Base-by-base conservation (phyloP, 495 filamentous ascomycete genomes). In the Neurospora terricola region DNA sequence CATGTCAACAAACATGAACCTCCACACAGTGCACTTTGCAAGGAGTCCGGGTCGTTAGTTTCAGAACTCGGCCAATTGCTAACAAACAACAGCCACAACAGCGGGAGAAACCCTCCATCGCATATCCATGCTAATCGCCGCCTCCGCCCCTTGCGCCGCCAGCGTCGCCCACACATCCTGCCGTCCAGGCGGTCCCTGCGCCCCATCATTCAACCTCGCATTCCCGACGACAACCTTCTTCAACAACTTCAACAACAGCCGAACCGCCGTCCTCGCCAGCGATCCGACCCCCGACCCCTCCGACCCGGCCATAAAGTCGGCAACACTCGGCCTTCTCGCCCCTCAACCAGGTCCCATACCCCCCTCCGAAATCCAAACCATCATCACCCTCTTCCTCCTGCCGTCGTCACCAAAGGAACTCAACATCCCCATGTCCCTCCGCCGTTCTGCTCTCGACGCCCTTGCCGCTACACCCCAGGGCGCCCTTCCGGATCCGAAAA, bases 331-430 rank as follows among this genome's bases (percentile, higher is more conserved):
- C 34, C 66, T 73, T 4, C 69, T 38, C 18, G 69, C 74, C 72
- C 34, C 72, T 62, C 54, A 62, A 34, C 54, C 54, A 0, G 73
- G 68, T 1, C 70, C 73, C 34, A 72, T 75, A 43, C 73, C 38
- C 21, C 75, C 76, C 68, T 72, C 75, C 70, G 82, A 84, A 66
- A 76, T 84, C 40, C 71, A 79, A 36, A 78, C 79, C 54, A 77
- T 84, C 76, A 78, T 80, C 75, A 72, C 75, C 5, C 78, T 81
- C 45, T 84, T 82, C 76, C 78, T 84, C 5, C 23, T 78, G 18
- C 79, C 81, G 8, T 76, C 76, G n/a, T 72, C 80, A 4, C 73
- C 78, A 43, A 84, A 84, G 71, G 82, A 84, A 66, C 80, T 84
- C 73, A 84, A 84, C 73, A 78, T 84, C 75, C 82, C 82, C 12